phyloP scores from a whole-genome alignment of 371 early-diverging fungal species.

The Mortierella sp. region DNA sequence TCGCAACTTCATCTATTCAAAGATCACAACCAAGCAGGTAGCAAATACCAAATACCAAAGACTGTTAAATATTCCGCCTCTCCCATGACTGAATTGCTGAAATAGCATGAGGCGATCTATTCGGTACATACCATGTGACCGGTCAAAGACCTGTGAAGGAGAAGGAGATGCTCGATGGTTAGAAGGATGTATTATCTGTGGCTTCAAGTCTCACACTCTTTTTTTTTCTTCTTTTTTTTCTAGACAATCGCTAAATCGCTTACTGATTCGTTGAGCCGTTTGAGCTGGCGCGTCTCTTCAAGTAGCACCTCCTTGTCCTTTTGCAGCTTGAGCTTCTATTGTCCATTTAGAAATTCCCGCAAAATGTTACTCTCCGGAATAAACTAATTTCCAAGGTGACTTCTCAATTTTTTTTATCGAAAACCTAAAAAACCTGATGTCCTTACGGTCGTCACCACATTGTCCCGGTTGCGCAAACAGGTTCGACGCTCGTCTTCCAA shows the following conservation, averaged over 20 bases:
- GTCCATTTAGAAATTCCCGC: neutral
- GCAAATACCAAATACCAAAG: too few relatives aligned
- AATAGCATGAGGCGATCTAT: neutral
- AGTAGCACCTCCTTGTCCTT: slow-evolving; percentile 28
- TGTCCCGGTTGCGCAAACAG: slow-evolving; percentile 40
- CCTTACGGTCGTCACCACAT: slow-evolving; percentile 41
- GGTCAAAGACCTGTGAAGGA: slow-evolving; percentile 44
- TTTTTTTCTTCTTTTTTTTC: too few relatives aligned
- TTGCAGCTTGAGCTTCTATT: slow-evolving; percentile 27
- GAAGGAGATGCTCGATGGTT: neutral
- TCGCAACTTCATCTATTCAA: slow-evolving; percentile 36
- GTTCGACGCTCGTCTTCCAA: slow-evolving; percentile 39
- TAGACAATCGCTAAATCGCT: neutral
- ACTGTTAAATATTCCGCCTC: too few relatives aligned
- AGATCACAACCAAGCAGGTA: neutral
- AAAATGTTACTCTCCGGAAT: neutral
- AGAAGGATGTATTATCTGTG: too few relatives aligned
- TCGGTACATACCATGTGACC: slow-evolving; percentile 36
- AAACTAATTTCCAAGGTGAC: neutral
- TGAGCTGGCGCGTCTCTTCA: slow-evolving; percentile 45
- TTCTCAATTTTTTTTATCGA: too few relatives aligned
- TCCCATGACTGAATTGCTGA: too few relatives aligned
- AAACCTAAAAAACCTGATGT: too few relatives aligned
- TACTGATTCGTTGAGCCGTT: slow-evolving; percentile 43
- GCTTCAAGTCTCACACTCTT: too few relatives aligned